phyloP scores from a whole-genome alignment of 345 rosid species.

The Iberis pinnata region DNA sequence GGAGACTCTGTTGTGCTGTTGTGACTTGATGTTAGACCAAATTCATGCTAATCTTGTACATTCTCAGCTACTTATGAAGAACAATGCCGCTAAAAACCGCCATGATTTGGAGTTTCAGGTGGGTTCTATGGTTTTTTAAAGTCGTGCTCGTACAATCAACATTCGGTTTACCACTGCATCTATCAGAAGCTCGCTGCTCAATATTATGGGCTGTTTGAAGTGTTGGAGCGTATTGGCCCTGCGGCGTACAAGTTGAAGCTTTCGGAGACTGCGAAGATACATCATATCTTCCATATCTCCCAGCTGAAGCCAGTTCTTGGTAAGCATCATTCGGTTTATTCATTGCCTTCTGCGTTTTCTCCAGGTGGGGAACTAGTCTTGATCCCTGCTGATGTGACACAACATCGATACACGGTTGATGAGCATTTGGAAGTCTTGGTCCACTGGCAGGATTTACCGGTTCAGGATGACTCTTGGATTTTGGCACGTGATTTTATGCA shows the following conservation, averaged over 20 bases:
- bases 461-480: not conserved
- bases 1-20: not conserved
- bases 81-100: not conserved
- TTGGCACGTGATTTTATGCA: not conserved
- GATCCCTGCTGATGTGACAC: not conserved
- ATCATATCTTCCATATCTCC: not conserved
- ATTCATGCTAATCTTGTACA: not conserved
- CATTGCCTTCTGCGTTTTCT: not conserved
- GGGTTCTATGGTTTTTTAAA: not conserved
- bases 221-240: not conserved
- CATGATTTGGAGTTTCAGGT: not conserved
- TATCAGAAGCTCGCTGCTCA: not conserved
- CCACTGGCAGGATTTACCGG: not conserved
- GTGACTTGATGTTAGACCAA: not conserved
- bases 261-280: not conserved
- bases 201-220: not conserved
- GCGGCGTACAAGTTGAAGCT: not conserved
- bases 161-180: not conserved
- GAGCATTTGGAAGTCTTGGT: not conserved
- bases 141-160: not conserved
- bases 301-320: not conserved
- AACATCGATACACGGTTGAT: not conserved
- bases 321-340: not conserved
- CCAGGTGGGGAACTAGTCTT: not conserved
- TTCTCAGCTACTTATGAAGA: not conserved